Evolutionary conservation across 495 filamentous ascomycete genomes (phyloP), one percentile per base, ranked within the genome.

Genomic region (Aspergillus incahuasiensis): DNA sequence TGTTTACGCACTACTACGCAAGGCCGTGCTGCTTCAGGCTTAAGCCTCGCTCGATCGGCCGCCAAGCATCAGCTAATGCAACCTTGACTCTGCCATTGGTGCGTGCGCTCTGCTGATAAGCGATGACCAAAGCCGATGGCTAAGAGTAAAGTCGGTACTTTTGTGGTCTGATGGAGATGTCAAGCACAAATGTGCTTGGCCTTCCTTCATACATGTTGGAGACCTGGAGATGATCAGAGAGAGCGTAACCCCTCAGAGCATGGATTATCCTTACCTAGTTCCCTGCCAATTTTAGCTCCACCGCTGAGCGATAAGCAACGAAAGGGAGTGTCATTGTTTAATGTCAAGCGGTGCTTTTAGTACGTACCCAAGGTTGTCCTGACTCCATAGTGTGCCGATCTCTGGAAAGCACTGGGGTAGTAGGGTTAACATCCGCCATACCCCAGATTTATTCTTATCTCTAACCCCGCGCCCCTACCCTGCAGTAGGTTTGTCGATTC

Each of bases 31-130:
- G n/a, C 18, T 12, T 40, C 19, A 42, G 34, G 21, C 45, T 16
- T 30, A 48, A 35, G 43, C 53, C 53, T 48, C 28, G 34, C 35
- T 55, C 32, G 53, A 48, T 48, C 44, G 32, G n/a, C 53, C 49
- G 53, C 53, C 53, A 55, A 55, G 53, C 53, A 55, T 41, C 32
- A 18, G 25, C 53, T 55, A 55, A 55, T 55, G 53, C 53, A 55
- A 24, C 45, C 28, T 42, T 12, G 45, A 42, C 53, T 22, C 45
- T 43, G 53, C 30, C 42, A 55, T 48, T 48, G 44, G 53, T 40
- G 38, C 38, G 15, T 40, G 15, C 8, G 6, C 32, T 35, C n/a
- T 16, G 38, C 38, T 40, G 38, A 40, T 40, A 40, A 40, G 38
- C 8, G 32, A 35, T 35, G 32, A 35, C 32, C 32, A 35, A 35